A percentile compares a stretch with the other conserved stretches of the same genome.
These are phyloP conservation scores for Trichoderma lentiforme DNA, from an alignment of 2,329 filamentous ascomycete genomes.

Conservation along the genomic window DNA sequence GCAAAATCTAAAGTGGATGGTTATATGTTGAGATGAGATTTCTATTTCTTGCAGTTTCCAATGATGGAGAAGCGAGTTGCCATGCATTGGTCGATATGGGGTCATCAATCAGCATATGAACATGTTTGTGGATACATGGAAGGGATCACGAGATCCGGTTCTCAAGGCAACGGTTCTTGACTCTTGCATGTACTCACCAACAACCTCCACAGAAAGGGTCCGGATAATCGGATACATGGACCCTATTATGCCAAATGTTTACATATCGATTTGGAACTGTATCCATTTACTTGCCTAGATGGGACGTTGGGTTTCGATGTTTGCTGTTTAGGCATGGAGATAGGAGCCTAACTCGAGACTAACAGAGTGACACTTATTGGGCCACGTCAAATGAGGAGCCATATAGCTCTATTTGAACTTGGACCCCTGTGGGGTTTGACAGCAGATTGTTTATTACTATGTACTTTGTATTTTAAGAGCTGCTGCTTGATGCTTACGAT, in stretches of 20 bases:
- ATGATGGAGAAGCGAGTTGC: not conserved
- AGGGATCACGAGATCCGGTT: not conserved
- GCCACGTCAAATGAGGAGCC: not conserved
- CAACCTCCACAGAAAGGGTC: not conserved
- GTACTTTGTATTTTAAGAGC: not conserved
- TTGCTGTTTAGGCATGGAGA: not conserved
- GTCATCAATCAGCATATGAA: not conserved
- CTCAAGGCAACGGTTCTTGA: not conserved
- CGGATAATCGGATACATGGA: not conserved
- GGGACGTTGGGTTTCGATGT: not conserved
- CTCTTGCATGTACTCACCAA: not conserved
- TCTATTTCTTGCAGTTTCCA: not conserved
- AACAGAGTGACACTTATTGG: not conserved
- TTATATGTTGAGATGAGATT: not conserved
- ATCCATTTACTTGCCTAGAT: not conserved
- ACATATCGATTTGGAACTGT: not conserved
- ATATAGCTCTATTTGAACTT: not conserved
- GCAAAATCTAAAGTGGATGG: not conserved
- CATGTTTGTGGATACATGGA: not conserved
- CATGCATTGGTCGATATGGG: not conserved
- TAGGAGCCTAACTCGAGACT: conserved; percentile 7
- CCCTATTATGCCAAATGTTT: not conserved
- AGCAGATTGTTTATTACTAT: not conserved
- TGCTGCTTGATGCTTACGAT: not conserved
- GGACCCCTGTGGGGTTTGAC: not conserved